Conservation (phyloP, 176 grass and related monocot species). For the Urochloa ruziziensis region DNA sequence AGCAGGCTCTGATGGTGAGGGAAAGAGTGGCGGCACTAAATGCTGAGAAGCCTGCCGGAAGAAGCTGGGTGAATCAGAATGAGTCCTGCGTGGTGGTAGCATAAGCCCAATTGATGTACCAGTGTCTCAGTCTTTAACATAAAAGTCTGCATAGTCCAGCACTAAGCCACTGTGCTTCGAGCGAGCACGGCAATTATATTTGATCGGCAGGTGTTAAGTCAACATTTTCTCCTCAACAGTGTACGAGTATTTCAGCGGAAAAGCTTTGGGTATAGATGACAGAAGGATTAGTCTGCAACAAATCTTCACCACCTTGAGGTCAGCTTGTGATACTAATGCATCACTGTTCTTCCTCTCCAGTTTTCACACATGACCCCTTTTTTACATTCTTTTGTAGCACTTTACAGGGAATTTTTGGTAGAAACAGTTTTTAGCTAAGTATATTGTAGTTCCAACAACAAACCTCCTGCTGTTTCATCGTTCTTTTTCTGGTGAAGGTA, state of each 20-base stretch:
- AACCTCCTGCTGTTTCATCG: not conserved
- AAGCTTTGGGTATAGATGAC: not conserved
- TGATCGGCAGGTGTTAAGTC: not conserved
- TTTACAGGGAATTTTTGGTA: conserved; percentile 8
- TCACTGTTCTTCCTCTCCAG: conserved; percentile 6
- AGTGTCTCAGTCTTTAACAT: not conserved
- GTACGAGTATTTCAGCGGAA: not conserved
- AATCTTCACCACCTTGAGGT: conserved; percentile 10
- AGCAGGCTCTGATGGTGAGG: conserved; percentile 42
- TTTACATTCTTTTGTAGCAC: not conserved
- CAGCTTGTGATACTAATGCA: conserved; percentile 10
- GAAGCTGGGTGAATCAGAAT: conserved; percentile 44
- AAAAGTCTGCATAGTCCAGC: not conserved
- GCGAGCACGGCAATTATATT: not conserved
- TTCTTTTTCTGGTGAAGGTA: not conserved
- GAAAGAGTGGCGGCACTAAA: conserved; percentile 39
- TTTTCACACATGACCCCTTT: conserved; percentile 23
- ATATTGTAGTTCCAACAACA: not conserved
- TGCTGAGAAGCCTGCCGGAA: conserved; percentile 41
- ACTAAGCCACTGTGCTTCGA: not conserved
- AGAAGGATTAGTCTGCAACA: conserved; percentile 1
- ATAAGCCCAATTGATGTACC: not conserved
- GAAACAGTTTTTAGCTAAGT: not conserved
- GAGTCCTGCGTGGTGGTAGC: conserved; percentile 18
- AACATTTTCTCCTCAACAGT: not conserved